A percentile compares a stretch with the other conserved stretches of the same genome.
Evolutionary conservation across 2,329 filamentous ascomycete genomes (phyloP).

Genomic region (Penicillium brasilianum): DNA sequence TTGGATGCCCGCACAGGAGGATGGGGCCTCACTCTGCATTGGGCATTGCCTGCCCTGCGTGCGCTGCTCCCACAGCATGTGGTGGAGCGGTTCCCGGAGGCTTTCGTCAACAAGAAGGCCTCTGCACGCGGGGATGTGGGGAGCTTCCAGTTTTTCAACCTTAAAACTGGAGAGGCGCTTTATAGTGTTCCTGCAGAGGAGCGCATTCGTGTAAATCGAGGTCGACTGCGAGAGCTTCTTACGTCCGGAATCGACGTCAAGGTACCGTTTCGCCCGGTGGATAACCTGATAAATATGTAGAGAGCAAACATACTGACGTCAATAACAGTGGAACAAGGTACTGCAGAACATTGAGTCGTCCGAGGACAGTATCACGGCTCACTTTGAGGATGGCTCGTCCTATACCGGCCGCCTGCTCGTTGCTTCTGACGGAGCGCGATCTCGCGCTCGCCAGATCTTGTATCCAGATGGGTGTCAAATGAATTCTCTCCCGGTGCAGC

Average conservation of each 20-base stretch:
- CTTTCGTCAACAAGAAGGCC: constrained; percentile 61
- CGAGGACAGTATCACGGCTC: constrained; percentile 45
- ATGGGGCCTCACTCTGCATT: constrained; percentile 69
- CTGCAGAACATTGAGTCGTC: constrained; percentile 42
- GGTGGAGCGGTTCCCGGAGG: constrained; percentile 52
- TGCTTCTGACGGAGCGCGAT: constrained; percentile 59
- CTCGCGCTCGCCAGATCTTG: constrained; percentile 47
- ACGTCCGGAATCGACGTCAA: constrained; percentile 54
- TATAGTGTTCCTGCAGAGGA: constrained; percentile 53
- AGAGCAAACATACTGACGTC: background rate
- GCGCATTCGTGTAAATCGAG: constrained; percentile 56
- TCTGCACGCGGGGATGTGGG: constrained; percentile 55
- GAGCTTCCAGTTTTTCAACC: constrained; percentile 61
- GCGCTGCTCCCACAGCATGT: constrained; percentile 57
- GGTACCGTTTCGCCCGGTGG: constrained; percentile 35
- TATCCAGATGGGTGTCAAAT: constrained; percentile 36
- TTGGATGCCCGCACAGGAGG: constrained; percentile 57
- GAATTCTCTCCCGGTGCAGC: constrained; percentile 54
- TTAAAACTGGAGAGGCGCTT: constrained; percentile 56
- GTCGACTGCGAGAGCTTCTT: constrained; percentile 54
- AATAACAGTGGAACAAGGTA: constrained; percentile 46
- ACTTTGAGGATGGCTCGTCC: constrained; percentile 55
- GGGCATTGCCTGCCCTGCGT: constrained; percentile 61
- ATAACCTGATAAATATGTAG: background rate
- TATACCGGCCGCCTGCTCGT: constrained; percentile 53